These are phyloP conservation scores for Hypsizygus marmoreus DNA, from an alignment of 768 basidiomycete species.

Conservation along the genomic window DNA sequence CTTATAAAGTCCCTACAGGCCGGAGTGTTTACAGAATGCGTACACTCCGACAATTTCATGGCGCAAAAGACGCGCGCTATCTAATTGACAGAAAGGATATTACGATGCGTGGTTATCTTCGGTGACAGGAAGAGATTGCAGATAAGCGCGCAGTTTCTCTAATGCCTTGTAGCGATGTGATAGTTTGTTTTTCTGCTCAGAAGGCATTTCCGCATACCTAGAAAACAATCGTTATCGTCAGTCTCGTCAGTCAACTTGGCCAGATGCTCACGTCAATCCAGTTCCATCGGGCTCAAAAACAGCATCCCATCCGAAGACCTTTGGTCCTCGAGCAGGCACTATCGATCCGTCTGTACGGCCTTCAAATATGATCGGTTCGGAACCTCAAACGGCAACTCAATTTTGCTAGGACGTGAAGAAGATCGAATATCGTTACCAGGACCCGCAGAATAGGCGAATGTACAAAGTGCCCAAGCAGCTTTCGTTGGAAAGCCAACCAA, in stretches of 20 bases:
- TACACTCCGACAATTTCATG: no score
- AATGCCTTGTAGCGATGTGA: slow-evolving; percentile 76
- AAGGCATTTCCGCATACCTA: slow-evolving; percentile 79
- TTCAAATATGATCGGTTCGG: slow-evolving; percentile 75
- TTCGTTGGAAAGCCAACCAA: slow-evolving; percentile 75
- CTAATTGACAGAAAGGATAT: no score
- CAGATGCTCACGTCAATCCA: slow-evolving; percentile 81
- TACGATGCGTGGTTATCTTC: no score
- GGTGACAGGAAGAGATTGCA: slow-evolving; percentile 37
- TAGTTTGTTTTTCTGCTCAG: slow-evolving; percentile 67
- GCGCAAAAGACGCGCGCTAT: no score
- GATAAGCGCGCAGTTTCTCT: slow-evolving; percentile 59
- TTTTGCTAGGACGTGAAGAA: no score
- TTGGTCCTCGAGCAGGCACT: slow-evolving; percentile 79
- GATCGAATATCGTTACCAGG: slow-evolving; percentile 45
- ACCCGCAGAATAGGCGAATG: slow-evolving; percentile 91
- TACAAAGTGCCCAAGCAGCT: slow-evolving; percentile 89
- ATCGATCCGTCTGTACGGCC: slow-evolving; percentile 89
- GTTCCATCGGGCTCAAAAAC: slow-evolving; percentile 78
- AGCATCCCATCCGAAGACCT: slow-evolving; percentile 89
- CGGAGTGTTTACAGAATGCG: no score
- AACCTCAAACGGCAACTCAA: no score
- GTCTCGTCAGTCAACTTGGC: no score
- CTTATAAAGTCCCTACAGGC: no score
- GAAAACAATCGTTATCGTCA: slow-evolving; percentile 6